These are phyloP conservation scores for Schwanniomyces vanrijiae DNA, from an alignment of 805 yeast species.

Conservation along the genomic window DNA sequence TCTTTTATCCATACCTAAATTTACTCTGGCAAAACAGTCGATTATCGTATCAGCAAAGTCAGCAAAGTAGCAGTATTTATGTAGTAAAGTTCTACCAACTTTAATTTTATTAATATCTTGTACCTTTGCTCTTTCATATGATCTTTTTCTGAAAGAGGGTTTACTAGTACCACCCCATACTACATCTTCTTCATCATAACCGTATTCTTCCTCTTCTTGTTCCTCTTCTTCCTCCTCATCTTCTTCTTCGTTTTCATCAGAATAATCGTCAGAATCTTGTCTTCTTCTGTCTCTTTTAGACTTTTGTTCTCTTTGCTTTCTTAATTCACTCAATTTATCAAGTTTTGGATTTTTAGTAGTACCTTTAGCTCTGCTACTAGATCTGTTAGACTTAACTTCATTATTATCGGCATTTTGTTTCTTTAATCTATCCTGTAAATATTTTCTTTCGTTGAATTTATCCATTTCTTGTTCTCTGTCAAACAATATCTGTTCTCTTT, in stretches of 20 bases:
- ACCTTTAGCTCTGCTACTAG: conserved; percentile 34
- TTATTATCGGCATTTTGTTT: conserved; percentile 37
- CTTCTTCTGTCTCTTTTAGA: conserved; percentile 37
- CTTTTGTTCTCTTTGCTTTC: conserved; percentile 71
- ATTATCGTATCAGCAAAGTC: conserved; percentile 68
- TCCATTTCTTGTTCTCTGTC: conserved; percentile 94
- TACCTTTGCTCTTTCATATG: conserved; percentile 47
- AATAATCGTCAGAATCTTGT: conserved; percentile 39
- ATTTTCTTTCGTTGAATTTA: conserved; percentile 77
- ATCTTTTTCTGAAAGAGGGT: conserved; percentile 20
- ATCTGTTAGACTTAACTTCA: conserved; percentile 33
- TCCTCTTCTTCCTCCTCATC: conserved; percentile 46
- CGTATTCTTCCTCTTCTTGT: conserved; percentile 32
- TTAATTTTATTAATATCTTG: conserved; percentile 70
- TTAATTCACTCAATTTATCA: conserved; percentile 68
- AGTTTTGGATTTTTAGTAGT: conserved; percentile 38
- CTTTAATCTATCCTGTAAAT: conserved; percentile 78
- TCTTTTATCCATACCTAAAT: conserved; percentile 68
- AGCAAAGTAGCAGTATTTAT: conserved; percentile 78
- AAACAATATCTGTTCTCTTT: conserved; percentile 85
- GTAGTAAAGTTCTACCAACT: conserved; percentile 75
- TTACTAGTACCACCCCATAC: conserved; percentile 32
- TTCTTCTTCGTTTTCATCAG: conserved; percentile 41
- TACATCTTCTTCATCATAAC: conserved; percentile 33
- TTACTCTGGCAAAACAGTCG: conserved; percentile 81